Evolutionary conservation across 2,329 filamentous ascomycete genomes (phyloP), one percentile per base, ranked within the genome.

Genomic region (Calonectria pteridis): DNA sequence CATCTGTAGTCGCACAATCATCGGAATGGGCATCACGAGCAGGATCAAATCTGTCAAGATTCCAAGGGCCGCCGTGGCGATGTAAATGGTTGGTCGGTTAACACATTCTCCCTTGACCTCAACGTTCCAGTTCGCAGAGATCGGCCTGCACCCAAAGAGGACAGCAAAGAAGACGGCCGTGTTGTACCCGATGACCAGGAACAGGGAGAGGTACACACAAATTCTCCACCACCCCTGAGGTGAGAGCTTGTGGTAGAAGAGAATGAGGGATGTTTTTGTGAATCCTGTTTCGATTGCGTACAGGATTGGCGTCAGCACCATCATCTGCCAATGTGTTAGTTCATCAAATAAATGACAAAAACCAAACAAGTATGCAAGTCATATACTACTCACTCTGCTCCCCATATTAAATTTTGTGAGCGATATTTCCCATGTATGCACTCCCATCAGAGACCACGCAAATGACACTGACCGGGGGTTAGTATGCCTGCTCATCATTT

Each of bases 21-120:
- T 86, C 0, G 85, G 85, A 23, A 89, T 84, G 0, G 88, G 88
- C 29, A 90, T 80, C 0, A 84, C 75, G 69, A 88, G 85, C 29
- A 88, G 83, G 20, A 89, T 72, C 1, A 90, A 69, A 76, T 90
- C 87, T 3, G 87, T 87, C 23, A 85, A 63, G 59, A 89, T 87
- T 68, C 88, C 88, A 33, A 90, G 85, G 0, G 84, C 81, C 10
- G 87, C 84, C 20, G 86, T 85, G 33, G 75, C 78, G 11, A 80
- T 71, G 23, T 80, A 81, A 0, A 81, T 67, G 0, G 72, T 75
- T 6, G 77, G 63, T 10, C 76, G 63, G 68, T 88, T 80, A 46
- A 90, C 82, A 72, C 88, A 90, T n/a, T 66, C 79, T 75, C 62
- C 81, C 1, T 67, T 55, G 6, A 83, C 75, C 6, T 69, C 75